Base-by-base conservation (phyloP, 2,329 filamentous ascomycete genomes). In the Colletotrichum tropicicola region DNA sequence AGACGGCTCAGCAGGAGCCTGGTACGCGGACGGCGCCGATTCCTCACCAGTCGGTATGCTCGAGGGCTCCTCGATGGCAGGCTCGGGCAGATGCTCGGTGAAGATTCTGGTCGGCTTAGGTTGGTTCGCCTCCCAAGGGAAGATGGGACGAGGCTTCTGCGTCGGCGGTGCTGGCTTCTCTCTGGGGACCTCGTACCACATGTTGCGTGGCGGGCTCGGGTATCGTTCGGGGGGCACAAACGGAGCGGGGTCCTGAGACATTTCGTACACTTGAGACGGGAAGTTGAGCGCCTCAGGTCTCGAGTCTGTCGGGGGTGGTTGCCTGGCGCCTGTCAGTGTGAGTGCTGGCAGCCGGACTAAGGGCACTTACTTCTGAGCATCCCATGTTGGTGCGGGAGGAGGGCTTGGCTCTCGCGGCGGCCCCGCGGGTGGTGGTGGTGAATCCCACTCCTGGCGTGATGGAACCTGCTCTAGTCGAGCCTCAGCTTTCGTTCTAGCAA, bases 231-330 rank as follows among this genome's bases (percentile, higher is more conserved):
- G 94, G 30, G 94, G 87, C 57, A 92, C 86, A 78, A 97, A 98
- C 9, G 92, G 88, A 32, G 88, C 78, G 17, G 85, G 83, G 75
- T 94, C 92, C 59, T 86, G 87, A 59, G 92, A 97, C 90, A 98
- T 98, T 60, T 87, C 85, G 78, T 98, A 98, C 59, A 89, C 89
- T 60, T 89, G 87, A 48, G 85, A 85, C 15, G 94, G 93, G 73
- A 98, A 92, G 75, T 97, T 93, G 67, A 88, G 82, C 6, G 94
- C 95, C 83, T 98, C 96, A 8, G 94, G 94, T 73, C 84, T 91
- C 5, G 94, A 93, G 72, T 92, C 78, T 43, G 77, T 59, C 10
- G 89, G 88, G 62, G 89, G 89, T 45, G 89, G 79, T 71, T 90
- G 87, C 74, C 90, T 92, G 69, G 49, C 12, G 32, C 43, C n/a